Evolutionary conservation across 73 alveolate genomes (phyloP).

Genomic region (Breviolum minutum): DNA sequence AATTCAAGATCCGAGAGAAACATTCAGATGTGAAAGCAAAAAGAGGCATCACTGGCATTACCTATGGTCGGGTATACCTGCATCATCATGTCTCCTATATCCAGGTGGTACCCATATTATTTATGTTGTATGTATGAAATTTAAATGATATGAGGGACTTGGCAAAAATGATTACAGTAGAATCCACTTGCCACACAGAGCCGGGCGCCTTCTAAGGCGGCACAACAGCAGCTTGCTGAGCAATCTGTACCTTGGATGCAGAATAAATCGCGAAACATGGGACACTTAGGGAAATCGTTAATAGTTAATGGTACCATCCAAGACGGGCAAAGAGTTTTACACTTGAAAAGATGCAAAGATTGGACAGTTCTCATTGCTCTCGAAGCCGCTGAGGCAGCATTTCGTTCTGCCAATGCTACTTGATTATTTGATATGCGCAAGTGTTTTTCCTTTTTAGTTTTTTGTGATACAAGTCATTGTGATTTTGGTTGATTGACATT

Average conservation of each 20-base stretch:
- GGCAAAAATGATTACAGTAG: not conserved
- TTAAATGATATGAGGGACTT: not conserved
- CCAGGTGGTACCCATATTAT: not conserved
- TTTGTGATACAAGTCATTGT: not conserved
- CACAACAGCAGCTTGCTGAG: constrained; percentile 94
- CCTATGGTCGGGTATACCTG: too few species aligned
- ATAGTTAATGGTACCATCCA: too few species aligned
- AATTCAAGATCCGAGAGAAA: not conserved
- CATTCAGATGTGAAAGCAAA: too few species aligned
- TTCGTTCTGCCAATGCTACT: constrained; percentile 65
- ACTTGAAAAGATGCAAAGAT: too few species aligned
- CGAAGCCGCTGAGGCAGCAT: constrained; percentile 40
- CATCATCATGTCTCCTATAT: too few species aligned
- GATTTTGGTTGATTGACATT: too few species aligned
- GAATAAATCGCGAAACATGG: too few species aligned
- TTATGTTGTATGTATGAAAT: not conserved
- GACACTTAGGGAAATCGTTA: too few species aligned
- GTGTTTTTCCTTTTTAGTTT: not conserved
- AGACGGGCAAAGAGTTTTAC: too few species aligned
- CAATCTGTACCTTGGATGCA: constrained; percentile 36
- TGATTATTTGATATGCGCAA: not conserved
- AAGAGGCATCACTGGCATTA: too few species aligned
- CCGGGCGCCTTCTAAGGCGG: constrained; percentile 15
- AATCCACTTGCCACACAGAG: not conserved
- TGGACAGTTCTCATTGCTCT: not conserved